Base-by-base conservation (phyloP, 306 rosid species). In the Trifolium repens region DNA sequence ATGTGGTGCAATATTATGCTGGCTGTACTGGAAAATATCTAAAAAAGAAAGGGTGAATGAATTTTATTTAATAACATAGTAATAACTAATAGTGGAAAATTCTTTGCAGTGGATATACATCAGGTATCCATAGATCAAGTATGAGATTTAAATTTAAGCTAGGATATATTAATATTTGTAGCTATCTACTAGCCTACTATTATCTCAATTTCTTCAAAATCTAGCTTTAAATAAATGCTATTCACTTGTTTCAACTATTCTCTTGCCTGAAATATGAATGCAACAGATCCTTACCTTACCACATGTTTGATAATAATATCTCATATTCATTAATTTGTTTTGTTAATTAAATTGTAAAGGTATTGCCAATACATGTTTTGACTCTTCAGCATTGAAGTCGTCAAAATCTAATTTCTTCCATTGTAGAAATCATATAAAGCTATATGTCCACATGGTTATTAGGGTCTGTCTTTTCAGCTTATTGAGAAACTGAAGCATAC, bases 401-500 rank as follows among this genome's bases (percentile, higher is more conserved):
- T 35, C 60, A 74, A n/a, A 44, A 15, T 47, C 44, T 13, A 46
- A 46, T 63, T 63, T 74, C 39, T 16, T 37, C 27, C 8, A 35
- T 24, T 27, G 58, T 72, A 72, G 67, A 24, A 42, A 43, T 37
- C 69, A 27, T 58, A 15, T 43, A 26, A 71, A 73, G 58, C 44
- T 73, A 50, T 42, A 59, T 59, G 44, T 42, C 26, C 9, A 2
- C 54, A 39, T 57, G 69, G 58, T 63, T 58, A 26, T 42, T 8
- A 43, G 69, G 47, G 47, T 34, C 6, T 27, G 59, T 60, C 58
- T 54, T 50, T 64, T 46, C 43, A 52, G 62, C 44, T 80, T 46
- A 63, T n/a, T 13, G 61, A 71, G 64, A 65, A 76, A 64, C 35
- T 30, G 61, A 63, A 24, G 57, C 78, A 34, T 54, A 46, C 22